Conservation (phyloP, 257 asterid genomes). For the Solanum pennellii region DNA sequence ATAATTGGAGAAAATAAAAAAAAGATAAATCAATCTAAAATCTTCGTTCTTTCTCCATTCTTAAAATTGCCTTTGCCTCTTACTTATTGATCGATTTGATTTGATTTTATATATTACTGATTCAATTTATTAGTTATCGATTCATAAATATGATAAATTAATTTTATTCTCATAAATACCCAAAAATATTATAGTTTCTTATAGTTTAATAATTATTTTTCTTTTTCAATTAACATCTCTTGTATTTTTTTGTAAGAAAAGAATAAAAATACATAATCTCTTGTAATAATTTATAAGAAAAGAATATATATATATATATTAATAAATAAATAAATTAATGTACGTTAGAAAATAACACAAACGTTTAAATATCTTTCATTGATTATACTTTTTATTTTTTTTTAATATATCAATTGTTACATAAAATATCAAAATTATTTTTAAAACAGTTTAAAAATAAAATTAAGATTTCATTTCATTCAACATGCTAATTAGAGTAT, state of each 20-base stretch:
- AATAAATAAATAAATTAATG: no score
- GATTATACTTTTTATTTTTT: neutral
- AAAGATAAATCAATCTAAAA: neutral
- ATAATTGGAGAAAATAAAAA: no score
- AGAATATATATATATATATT: neutral
- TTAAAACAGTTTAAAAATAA: neutral
- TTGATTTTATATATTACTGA: neutral
- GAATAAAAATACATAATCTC: no score
- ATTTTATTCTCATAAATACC: neutral
- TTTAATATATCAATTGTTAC: no score
- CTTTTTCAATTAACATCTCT: neutral
- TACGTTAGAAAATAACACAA: neutral
- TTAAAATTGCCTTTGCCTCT: neutral
- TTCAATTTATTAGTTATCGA: neutral
- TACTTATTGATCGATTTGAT: neutral
- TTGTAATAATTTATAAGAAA: neutral
- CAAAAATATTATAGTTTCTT: no score
- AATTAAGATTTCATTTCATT: neutral
- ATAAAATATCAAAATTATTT: no score
- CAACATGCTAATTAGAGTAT: neutral
- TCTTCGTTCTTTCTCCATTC: neutral
- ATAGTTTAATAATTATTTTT: no score
- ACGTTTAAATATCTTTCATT: no score
- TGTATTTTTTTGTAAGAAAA: neutral
- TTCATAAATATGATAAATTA: neutral